Base-by-base conservation (phyloP, 2,329 filamentous ascomycete genomes). In the Neofusicoccum kwambonambiense region DNA sequence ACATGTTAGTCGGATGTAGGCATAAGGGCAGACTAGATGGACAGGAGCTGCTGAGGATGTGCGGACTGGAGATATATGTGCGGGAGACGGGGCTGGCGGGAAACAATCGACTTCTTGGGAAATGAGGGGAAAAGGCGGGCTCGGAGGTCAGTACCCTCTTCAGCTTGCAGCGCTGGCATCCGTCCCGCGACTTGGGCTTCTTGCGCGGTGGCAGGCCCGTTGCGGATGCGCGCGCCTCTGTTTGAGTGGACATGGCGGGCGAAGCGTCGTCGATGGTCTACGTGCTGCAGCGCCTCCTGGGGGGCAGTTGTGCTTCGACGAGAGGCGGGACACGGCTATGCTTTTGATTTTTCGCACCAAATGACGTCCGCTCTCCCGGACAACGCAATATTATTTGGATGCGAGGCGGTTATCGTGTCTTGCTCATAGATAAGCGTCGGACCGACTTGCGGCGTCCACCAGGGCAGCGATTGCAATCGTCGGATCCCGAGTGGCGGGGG, bases 101-200 rank as follows among this genome's bases (percentile, higher is more conserved):
- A 37, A 27, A 47, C 15, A 19, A 27, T 39, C 45, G 15, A 37
- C 31, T 9, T 62, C 17, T 52, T 62, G 42, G 57, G 58, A 31
- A 60, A 41, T 19, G 41, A 44, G 54, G 19, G 37, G 5, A 22
- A n/a, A 52, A 3, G 34, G 17, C 13, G 27, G 35, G 47, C 51
- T 39, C 4, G 27, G 13, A 31, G 39, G 22, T 42, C 15, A 54
- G 62, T 66, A 72, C 68, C 57, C 69, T 67, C 62, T 70, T 73
- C 3, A 65, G 34, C 64, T 73, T 74, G 67, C 72, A 74, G 19
- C 70, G 64, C 51, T 68, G 67, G 61, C 72, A 74, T 9, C 72
- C 73, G 35, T 69, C 69, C 9, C 72, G 67, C 11, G 72, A 74
- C 64, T 74, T 74, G 1, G 72, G 67, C 17, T 68, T 69, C 64